Evolutionary conservation across 2,329 filamentous ascomycete species (phyloP), one percentile per base, ranked within the genome.

Genomic region (Sclerotinia glacialis): DNA sequence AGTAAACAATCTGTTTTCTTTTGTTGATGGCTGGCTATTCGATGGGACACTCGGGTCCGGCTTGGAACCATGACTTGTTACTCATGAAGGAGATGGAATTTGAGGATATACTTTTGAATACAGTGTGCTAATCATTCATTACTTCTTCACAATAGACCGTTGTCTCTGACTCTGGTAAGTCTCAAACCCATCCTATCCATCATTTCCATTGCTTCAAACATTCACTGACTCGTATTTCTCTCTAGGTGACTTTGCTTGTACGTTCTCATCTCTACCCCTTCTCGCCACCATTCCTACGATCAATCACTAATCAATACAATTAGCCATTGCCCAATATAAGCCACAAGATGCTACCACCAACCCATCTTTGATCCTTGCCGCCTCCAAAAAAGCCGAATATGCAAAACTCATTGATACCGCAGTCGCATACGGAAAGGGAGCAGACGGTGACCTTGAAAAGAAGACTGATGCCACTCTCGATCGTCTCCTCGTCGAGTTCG

Each of bases 281-380:
- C 60, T 67, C 42, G 42, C 55, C 53, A 26, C 34, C 21, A 49
- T 46, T 26, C 6, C 34, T 40, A 42, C 8, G 18, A 58, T 54
- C 50, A 28, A 26, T 49, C 37, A 67, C 63, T 49, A 71, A 69
- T 69, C 67, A 55, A 68, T 63, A 67, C 61, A 53, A 28, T 59
- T 82, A 88, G 93, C 93, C 81, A 99, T 99, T 80, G 93, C 86
- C 85, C 97, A 98, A 86, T 99, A 99, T 89, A 96, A 97, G 89
- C 95, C 95, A 72, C 93, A 99, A 86, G 95, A 99, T 91, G 95
- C 95, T 78, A 99, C 95, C 80, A 99, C 95, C 84, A 99, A 99
- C 89, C 95, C 95, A 69, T 98, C 95, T 71, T 86, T 99, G 79
- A 98, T 99, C 82, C 90, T 99, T 79, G 94, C 93, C 74, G 95